Base-by-base conservation (phyloP, 352 stramenopile genomes). In the Pythium biforme region DNA sequence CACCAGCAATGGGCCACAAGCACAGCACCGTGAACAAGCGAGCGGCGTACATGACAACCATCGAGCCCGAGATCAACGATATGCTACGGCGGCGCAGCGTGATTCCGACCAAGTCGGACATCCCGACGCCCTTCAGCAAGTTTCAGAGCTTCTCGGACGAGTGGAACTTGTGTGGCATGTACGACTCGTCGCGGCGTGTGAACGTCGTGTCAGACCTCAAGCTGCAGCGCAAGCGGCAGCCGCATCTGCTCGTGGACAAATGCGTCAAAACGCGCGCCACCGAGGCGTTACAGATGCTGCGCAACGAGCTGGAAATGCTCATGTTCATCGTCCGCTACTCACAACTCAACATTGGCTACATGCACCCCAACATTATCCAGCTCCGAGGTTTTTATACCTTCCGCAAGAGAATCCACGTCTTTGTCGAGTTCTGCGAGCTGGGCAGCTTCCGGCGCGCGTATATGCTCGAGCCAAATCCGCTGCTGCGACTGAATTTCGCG, bases 271-370 rank as follows among this genome's bases (percentile, higher is more conserved):
- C 77, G 23, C 66, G 69, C 5, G 74, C 75, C 20, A 74, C 64
- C n/a, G 74, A 69, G 23, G 71, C 81, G 34, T 27, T 81, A 2
- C 62, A 64, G 0, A 49, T 81, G 33, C 58, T 77, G 12, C 73
- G 78, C 4, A 89, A 83, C 33, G 79, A 89, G 47, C 56, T 86
- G 41, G 79, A 89, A 58, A 83, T 89, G 59, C 68, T 89, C 60
- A 73, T 74, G 43, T 89, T 80, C 46, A 55, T 89, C 15, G 53
- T 70, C 12, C 78, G 74, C 14, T 86, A 72, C 22, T 75, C 75
- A 11, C 59, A 77, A 46, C 59, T 70, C 5, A 68, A 75, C 41
- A 62, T 76, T 15, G 54, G 67, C 1, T 71, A 59, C 25, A 71
- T 83, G 40, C 79, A 83, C 62, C 61, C 57, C 15, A 89, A 89